Conservation (phyloP, 352 stramenopile species). For the Globisporangium irregulare region DNA sequence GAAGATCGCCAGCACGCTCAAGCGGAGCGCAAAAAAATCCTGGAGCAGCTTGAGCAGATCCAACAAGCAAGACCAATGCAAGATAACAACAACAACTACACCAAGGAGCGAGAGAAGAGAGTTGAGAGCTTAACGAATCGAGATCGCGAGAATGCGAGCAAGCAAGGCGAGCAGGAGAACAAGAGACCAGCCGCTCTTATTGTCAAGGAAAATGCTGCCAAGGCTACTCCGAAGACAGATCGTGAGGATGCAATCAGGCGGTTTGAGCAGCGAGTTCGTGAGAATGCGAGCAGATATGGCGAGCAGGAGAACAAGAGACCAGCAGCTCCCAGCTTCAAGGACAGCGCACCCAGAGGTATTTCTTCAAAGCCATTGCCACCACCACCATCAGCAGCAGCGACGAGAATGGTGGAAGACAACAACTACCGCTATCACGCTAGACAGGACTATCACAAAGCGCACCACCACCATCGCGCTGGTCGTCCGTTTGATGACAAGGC, state of each 20-base stretch:
- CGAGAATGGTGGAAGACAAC: background rate
- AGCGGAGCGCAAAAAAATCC: background rate
- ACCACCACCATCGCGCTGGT: background rate
- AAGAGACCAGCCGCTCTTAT: constrained; percentile 1
- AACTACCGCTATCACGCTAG: background rate
- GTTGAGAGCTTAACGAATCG: background rate
- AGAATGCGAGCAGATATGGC: background rate
- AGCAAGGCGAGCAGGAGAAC: constrained; percentile 4
- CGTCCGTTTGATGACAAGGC: background rate
- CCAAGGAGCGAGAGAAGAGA: background rate
- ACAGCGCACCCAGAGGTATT: background rate
- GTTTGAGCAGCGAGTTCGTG: background rate
- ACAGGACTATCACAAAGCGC: background rate
- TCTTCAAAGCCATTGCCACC: background rate
- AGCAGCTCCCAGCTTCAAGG: background rate
- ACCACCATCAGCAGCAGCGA: background rate
- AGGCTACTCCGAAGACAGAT: background rate
- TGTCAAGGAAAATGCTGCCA: background rate
- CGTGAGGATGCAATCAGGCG: background rate
- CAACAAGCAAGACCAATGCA: background rate
- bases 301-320: constrained; percentile 5
- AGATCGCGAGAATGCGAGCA: background rate
- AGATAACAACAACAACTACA: background rate
- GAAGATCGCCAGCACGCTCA: background rate
- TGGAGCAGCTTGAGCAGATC: background rate